These are phyloP conservation scores for Plantago ovata DNA, from an alignment of 257 asterid genomes.

Conservation along the genomic window DNA sequence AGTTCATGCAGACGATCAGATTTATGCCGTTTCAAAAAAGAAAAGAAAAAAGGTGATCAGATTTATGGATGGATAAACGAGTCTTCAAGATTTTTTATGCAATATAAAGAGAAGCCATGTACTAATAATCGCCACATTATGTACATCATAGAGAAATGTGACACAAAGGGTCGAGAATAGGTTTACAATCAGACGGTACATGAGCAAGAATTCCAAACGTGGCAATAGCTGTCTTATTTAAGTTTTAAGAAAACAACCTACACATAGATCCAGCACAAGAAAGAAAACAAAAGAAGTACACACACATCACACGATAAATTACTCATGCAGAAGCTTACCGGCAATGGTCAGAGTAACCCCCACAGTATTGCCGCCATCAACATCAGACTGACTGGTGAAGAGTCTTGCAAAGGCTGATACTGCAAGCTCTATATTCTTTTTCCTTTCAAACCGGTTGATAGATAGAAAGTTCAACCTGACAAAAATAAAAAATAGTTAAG, in stretches of 20 bases:
- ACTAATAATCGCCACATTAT: not conserved
- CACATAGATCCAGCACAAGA: not conserved
- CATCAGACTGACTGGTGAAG: conserved; percentile 30
- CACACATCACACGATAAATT: conserved; percentile 1
- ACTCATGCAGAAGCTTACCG: conserved; percentile 34
- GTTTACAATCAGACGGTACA: not conserved
- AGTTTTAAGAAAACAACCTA: not conserved
- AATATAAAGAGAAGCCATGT: not conserved
- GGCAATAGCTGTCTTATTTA: not conserved
- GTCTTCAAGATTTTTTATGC: too few species aligned
- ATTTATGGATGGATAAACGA: too few species aligned
- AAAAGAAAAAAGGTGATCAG: too few species aligned
- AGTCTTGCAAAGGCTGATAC: conserved; percentile 84
- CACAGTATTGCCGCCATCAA: conserved; percentile 31
- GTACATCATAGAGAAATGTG: not conserved
- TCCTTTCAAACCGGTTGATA: conserved; percentile 95
- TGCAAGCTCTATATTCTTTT: conserved; percentile 89
- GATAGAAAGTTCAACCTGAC: conserved; percentile 81
- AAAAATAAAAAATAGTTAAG: conserved; percentile 15
- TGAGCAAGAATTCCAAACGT: not conserved
- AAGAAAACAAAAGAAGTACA: not conserved
- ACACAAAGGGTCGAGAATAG: not conserved
- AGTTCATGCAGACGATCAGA: too few species aligned
- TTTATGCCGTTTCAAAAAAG: too few species aligned
- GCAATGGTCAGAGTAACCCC: conserved; percentile 69